Evolutionary conservation across 495 filamentous ascomycete genomes (phyloP).

Genomic region (Amniculicola lignicola): DNA sequence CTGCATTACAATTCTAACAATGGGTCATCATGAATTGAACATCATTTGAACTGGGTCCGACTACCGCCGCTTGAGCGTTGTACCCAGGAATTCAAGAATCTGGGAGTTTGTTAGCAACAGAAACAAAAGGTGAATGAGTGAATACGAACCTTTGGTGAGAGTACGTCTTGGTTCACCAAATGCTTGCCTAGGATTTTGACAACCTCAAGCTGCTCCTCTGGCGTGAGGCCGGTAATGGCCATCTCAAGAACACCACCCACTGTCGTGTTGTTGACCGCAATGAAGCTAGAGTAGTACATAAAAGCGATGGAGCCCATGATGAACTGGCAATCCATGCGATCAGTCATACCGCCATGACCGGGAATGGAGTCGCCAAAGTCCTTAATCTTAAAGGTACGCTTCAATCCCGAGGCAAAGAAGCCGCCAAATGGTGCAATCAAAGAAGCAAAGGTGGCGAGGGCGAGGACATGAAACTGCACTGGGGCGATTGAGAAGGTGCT

Average conservation of each 20-base stretch:
- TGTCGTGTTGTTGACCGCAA: constrained; percentile 76
- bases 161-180: constrained; percentile 76
- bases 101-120: too few species aligned
- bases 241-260: constrained; percentile 84
- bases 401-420: constrained; percentile 96
- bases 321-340: constrained; percentile 99
- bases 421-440: constrained; percentile 97
- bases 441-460: constrained; percentile 90
- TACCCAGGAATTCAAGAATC: too few species aligned
- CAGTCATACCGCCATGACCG: constrained; percentile 86
- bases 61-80: too few species aligned
- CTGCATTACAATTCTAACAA: too few species aligned
- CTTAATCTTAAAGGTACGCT: constrained; percentile 99
- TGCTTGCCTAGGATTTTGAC: constrained; percentile 80
- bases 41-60: too few species aligned
- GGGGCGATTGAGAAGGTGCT: constrained; percentile 66
- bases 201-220: constrained; percentile 86
- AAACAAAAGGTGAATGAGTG: too few species aligned
- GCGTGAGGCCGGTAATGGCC: constrained; percentile 76
- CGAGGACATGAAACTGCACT: constrained; percentile 91
- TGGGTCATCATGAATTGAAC: too few species aligned
- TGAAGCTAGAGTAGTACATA: constrained; percentile 98
- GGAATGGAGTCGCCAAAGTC: constrained; percentile 98
- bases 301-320: constrained; percentile 99
- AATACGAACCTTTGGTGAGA: constrained; percentile 41